A percentile compares a stretch with the other conserved stretches of the same genome.
Conservation (phyloP, 495 filamentous ascomycete genomes). For the Wilcoxina mikolae region DNA sequence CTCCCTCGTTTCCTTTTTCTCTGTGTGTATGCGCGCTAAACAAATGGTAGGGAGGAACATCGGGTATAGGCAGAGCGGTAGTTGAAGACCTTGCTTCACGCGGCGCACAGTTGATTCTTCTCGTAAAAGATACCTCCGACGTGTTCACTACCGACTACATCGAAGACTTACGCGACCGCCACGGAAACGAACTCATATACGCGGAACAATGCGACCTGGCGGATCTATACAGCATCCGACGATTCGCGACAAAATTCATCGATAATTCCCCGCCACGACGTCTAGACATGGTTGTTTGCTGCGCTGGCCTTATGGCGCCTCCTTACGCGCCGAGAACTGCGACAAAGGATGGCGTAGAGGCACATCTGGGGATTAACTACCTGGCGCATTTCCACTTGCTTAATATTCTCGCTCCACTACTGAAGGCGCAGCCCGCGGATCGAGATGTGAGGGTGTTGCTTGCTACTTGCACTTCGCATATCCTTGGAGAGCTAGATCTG, state of each 20-base stretch:
- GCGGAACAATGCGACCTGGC: constrained; percentile 86
- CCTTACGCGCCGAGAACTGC: constrained; percentile 37
- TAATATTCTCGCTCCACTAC: constrained; percentile 71
- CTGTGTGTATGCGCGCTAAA: neutral
- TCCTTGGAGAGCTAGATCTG: constrained; percentile 37
- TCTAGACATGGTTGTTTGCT: constrained; percentile 86
- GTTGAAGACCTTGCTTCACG: constrained; percentile 59
- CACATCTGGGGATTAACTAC: constrained; percentile 87
- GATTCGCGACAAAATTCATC: constrained; percentile 97
- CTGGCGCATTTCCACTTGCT: constrained; percentile 90
- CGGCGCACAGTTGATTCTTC: constrained; percentile 81
- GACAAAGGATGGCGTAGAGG: constrained; percentile 68
- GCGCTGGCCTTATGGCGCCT: constrained; percentile 60
- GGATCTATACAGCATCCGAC: constrained; percentile 70
- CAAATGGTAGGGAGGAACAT: constrained; percentile 61
- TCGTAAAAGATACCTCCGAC: constrained; percentile 69
- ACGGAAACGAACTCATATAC: constrained; percentile 81
- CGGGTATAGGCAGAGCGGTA: constrained; percentile 71
- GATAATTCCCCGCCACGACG: constrained; percentile 84
- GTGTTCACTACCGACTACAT: constrained; percentile 85
- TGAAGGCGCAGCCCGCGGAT: constrained; percentile 81
- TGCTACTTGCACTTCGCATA: constrained; percentile 73
- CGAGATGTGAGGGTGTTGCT: constrained; percentile 82
- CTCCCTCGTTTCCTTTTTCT: neutral
- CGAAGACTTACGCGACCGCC: constrained; percentile 63